Conservation (phyloP, 2,329 filamentous ascomycete genomes). For the Sporothrix variecibatus region DNA sequence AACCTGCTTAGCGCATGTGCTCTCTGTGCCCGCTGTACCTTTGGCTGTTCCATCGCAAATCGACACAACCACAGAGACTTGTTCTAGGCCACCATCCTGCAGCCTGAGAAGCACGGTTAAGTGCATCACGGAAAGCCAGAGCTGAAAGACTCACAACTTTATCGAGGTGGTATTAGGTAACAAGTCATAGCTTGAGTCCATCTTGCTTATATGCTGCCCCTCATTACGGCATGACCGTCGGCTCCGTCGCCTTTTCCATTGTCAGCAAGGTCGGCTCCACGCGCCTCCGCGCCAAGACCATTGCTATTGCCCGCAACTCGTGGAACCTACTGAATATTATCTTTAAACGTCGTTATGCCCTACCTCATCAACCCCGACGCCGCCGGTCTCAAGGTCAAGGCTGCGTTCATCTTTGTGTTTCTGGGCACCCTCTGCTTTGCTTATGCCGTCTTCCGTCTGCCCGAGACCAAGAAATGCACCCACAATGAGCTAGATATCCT, state of each 20-base stretch:
- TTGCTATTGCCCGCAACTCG: not conserved
- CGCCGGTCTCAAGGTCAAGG: conserved; percentile 10
- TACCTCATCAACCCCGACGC: conserved; percentile 21
- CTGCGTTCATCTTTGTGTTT: conserved; percentile 10
- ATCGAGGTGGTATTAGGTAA: not conserved
- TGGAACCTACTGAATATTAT: conserved; percentile 12
- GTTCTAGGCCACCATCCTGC: not conserved
- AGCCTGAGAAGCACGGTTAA: not conserved
- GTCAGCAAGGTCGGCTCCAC: conserved; percentile 18
- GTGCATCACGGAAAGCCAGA: not conserved
- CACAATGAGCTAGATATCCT: conserved; percentile 15
- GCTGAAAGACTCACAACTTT: not conserved
- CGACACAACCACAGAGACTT: too few relatives aligned
- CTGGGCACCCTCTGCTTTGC: not conserved
- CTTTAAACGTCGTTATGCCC: conserved; percentile 20
- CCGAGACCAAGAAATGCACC: conserved; percentile 16
- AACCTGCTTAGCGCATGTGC: too few relatives aligned
- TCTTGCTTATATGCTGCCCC: conserved; percentile 18
- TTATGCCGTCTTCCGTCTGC: not conserved
- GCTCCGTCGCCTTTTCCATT: conserved; percentile 8
- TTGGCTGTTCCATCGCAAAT: too few relatives aligned
- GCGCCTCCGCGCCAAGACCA: conserved; percentile 11
- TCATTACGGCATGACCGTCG: conserved; percentile 16
- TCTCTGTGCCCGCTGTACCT: too few relatives aligned
- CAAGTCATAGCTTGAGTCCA: conserved; percentile 8